Evolutionary conservation across 2,329 filamentous ascomycete species (phyloP).

Genomic region (Paecilomyces fulvus): DNA sequence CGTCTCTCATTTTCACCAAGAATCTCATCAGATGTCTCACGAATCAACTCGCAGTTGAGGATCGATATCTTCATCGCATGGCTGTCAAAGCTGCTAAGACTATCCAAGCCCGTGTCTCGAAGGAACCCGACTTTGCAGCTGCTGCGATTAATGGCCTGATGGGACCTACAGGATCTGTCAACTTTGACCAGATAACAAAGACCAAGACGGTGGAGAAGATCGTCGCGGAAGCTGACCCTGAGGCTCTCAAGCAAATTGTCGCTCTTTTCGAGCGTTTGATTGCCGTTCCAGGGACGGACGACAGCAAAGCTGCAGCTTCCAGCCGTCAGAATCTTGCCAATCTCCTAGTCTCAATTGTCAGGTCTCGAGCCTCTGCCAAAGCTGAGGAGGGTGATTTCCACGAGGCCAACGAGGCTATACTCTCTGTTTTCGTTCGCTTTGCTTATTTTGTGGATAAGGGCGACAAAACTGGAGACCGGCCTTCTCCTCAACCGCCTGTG

Average conservation of each 20-base stretch:
- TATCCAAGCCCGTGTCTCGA: slow-evolving; percentile 57
- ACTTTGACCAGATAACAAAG: slow-evolving; percentile 79
- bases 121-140: slow-evolving; percentile 51
- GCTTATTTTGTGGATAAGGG: slow-evolving; percentile 41
- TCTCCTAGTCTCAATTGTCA: slow-evolving; percentile 44
- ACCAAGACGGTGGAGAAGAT: slow-evolving; percentile 75
- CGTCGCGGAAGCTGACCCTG: slow-evolving; percentile 50
- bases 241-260: slow-evolving; percentile 45
- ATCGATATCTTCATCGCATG: slow-evolving; percentile 70
- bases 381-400: slow-evolving; percentile 27
- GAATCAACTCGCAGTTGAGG: slow-evolving; percentile 70
- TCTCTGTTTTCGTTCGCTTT: slow-evolving; percentile 40
- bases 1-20: slow-evolving; percentile 63
- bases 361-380: slow-evolving; percentile 26
- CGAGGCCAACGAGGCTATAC: slow-evolving; percentile 35
- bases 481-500: slow-evolving; percentile 36
- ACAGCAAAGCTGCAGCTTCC: slow-evolving; percentile 38
- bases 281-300: slow-evolving; percentile 35
- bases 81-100: slow-evolving; percentile 67
- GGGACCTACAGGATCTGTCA: slow-evolving; percentile 59
- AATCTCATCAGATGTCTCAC: slow-evolving; percentile 75
- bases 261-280: slow-evolving; percentile 43
- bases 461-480: slow-evolving; percentile 12
- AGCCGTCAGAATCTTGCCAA: slow-evolving; percentile 44
- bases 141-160: slow-evolving; percentile 61